These are phyloP conservation scores for Lactarius pseudohatsudake DNA, from an alignment of 768 basidiomycete species.

Conservation along the genomic window DNA sequence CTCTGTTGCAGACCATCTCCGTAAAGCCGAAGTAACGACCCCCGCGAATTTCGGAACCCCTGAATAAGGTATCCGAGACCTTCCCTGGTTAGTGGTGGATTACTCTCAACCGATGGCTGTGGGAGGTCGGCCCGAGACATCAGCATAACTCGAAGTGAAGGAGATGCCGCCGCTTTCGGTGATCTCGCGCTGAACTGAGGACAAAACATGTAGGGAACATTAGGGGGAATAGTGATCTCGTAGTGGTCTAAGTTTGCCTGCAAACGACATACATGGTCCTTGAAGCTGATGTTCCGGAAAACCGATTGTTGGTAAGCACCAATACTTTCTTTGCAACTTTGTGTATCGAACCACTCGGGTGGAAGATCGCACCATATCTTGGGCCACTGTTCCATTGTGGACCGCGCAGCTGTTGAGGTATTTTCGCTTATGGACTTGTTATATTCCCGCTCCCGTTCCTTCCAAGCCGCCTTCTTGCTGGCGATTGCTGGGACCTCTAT, in stretches of 20 bases:
- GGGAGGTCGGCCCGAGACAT: not conserved
- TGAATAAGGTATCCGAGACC: not conserved
- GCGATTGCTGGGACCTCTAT: not conserved
- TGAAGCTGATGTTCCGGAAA: not conserved
- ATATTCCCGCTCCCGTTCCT: not conserved
- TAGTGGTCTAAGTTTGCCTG: not conserved
- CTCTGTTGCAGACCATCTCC: constrained; percentile 2
- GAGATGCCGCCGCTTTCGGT: not conserved
- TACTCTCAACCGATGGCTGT: too few relatives aligned
- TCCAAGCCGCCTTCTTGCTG: not conserved
- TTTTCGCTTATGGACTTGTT: too few relatives aligned
- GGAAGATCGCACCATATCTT: not conserved
- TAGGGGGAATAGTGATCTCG: not conserved
- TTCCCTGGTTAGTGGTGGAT: not conserved
- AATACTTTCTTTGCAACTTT: not conserved
- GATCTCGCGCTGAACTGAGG: not conserved
- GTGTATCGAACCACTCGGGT: not conserved
- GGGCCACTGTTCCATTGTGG: not conserved
- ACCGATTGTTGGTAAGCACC: not conserved
- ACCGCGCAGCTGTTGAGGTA: not conserved
- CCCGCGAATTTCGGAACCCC: not conserved
- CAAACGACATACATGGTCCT: not conserved
- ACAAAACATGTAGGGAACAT: not conserved
- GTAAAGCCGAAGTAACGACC: not conserved
- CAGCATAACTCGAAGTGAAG: not conserved